Evolutionary conservation across 2,329 filamentous ascomycete species (phyloP).

Genomic region (Scedosporium dehoogii): DNA sequence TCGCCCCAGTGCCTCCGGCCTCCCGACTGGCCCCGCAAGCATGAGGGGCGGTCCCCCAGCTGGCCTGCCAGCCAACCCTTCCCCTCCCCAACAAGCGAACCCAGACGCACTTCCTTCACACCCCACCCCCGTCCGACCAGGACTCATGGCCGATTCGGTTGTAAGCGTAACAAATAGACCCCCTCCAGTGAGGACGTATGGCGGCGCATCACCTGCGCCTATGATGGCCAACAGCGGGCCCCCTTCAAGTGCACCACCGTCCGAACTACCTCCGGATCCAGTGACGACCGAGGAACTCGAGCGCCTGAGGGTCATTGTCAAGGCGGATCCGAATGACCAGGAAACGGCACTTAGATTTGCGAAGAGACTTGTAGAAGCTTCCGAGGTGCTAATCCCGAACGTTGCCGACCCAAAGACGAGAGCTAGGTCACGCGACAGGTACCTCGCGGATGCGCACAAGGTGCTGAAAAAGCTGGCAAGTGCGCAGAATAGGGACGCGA

Average conservation of each 20-base stretch:
- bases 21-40: neutral
- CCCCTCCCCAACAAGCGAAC: conserved; percentile 22
- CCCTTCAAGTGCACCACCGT: conserved; percentile 3
- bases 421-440: conserved; percentile 70
- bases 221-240: neutral
- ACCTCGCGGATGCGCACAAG: conserved; percentile 78
- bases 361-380: conserved; percentile 78
- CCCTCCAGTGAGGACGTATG: conserved; percentile 47
- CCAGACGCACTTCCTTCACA: conserved; percentile 46
- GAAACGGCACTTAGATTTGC: conserved; percentile 63
- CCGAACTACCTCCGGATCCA: conserved; percentile 25
- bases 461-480: conserved; percentile 78
- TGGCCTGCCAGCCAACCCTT: conserved; percentile 9
- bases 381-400: conserved; percentile 58
- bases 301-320: conserved; percentile 57
- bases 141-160: conserved; percentile 49
- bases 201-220: conserved; percentile 10
- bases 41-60: neutral
- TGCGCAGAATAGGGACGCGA: conserved; percentile 68
- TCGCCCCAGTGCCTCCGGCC: neutral
- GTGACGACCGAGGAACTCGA: conserved; percentile 76
- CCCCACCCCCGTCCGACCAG: conserved; percentile 52
- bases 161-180: conserved; percentile 47
- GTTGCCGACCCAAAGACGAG: conserved; percentile 61
- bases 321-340: conserved; percentile 62